Evolutionary conservation across 495 filamentous ascomycete genomes (phyloP), one percentile per base, ranked within the genome.

Genomic region (Penicillium maclennaniae): DNA sequence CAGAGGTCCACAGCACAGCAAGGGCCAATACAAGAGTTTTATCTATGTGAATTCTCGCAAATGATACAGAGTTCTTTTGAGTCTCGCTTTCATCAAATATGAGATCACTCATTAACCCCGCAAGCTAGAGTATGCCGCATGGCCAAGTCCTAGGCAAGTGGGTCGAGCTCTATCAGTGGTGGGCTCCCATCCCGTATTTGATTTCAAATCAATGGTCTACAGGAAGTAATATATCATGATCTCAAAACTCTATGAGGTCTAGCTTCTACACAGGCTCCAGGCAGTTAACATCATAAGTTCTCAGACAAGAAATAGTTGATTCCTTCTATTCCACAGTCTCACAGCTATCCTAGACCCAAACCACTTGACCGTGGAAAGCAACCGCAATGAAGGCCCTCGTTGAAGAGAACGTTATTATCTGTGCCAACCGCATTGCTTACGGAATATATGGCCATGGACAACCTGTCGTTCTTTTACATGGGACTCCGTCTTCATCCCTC

Each of bases 401-500:
- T 14, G 36, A 39, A 7, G 39, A 52, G 14, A 49, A 58, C 25
- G 19, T 37, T 1, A 27, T 58, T 4, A 49, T 58, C 38, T 42
- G 49, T n/a, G 44, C 49, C n/a, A 26, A 34, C 17, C 55, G 49
- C 7, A 53, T 58, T 23, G 38, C 55, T 7, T 58, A 53, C 39
- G 55, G 49, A 7, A 25, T 53, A 12, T 43, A 48, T 25, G 55
- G 55, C 14, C 15, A 20, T 17, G 47, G 48, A 1, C 25, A 48
- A 9, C 55, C 49, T 8, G 44, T 53, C 15, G 49, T 58, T 25
- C 19, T 53, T 12, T 20, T 58, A 15, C 55, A 53, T 25, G 55
- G 55, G 16, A 58, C 55, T 2, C 55, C 55, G 4, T 58, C 49
- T 6, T 58, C 55, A 19, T 58, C 55, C n/a, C 26, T 58, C 10